Evolutionary conservation across 345 rosid species (phyloP), one percentile per base, ranked within the genome.

Genomic region (Zanthoxylum bungeanum): DNA sequence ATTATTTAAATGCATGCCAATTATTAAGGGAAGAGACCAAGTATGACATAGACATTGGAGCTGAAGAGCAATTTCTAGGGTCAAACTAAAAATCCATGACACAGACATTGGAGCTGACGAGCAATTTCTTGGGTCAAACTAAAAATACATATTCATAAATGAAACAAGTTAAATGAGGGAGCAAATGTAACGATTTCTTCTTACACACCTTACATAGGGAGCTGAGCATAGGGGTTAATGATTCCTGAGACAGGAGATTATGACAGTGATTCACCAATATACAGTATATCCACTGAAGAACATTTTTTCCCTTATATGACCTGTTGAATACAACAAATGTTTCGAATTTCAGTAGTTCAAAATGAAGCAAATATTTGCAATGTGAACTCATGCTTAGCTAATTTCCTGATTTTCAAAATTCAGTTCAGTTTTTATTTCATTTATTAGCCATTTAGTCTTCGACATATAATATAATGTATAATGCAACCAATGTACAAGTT

Each of bases 211-310:
- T 87, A 49, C 68, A 77, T 55, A 92, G 73, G 66, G 89, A 81
- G 74, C 73, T 74, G 71, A 95, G 84, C 60, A 88, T 78, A 60
- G 77, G 87, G 1, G 65, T 74, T 5, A 34, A 11, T 27, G 83
- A 80, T 75, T 89, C 91, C 70, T 78, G 86, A 49, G 90, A 83
- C 79, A 69, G 46, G 71, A 90, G 59, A 75, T 80, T 66, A 71
- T 77, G 85, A 73, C 93, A 80, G 49, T 89, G 90, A 78, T 80
- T 88, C 80, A 88, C 80, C 88, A 92, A 75, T 86, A 95, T 85
- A 70, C 83, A 82, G 68, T 86, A 79, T 63, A 95, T 85, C 99
- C 98, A 95, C 39, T 88, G 91, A 33, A 93, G 89, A 73, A 89
- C 82, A 75, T 73, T 59, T 62, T 66, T 86, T 49, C 84, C 91